These are phyloP conservation scores for Fusarium cicatricum DNA, from an alignment of 2,329 filamentous ascomycete genomes.

Conservation along the genomic window DNA sequence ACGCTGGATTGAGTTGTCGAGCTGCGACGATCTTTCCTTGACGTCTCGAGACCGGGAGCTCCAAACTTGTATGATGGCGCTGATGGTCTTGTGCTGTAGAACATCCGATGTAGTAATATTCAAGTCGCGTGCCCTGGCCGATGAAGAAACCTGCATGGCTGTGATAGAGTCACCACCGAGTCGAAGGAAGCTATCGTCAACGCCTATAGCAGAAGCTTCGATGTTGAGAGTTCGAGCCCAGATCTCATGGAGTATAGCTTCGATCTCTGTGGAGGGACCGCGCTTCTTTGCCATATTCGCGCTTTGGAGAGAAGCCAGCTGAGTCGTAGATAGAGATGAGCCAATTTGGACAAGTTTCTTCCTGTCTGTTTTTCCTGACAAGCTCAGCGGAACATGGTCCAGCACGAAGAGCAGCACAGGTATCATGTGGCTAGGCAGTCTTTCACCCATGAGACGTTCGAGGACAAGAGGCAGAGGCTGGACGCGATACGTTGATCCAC, in stretches of 20 bases:
- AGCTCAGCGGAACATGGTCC: not conserved
- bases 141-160: conserved; percentile 45
- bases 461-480: not conserved
- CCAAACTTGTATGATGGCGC: not conserved
- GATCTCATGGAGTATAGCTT: not conserved
- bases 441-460: not conserved
- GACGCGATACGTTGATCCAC: not conserved
- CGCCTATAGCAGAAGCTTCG: not conserved
- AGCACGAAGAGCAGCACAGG: not conserved
- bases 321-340: not conserved
- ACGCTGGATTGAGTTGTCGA: not conserved
- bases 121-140: conserved; percentile 4
- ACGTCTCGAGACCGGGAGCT: not conserved
- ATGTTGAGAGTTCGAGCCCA: not conserved
- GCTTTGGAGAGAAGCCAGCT: not conserved
- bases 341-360: not conserved
- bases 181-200: conserved; percentile 56
- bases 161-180: conserved; percentile 58
- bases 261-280: not conserved
- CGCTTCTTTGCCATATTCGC: not conserved
- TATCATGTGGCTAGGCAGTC: not conserved
- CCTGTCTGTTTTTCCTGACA: not conserved
- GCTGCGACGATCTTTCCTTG: not conserved
- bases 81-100: conserved; percentile 12
- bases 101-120: conserved; percentile 10